Conservation (phyloP, 2,329 filamentous ascomycete genomes). For the Botrytis medusae region DNA sequence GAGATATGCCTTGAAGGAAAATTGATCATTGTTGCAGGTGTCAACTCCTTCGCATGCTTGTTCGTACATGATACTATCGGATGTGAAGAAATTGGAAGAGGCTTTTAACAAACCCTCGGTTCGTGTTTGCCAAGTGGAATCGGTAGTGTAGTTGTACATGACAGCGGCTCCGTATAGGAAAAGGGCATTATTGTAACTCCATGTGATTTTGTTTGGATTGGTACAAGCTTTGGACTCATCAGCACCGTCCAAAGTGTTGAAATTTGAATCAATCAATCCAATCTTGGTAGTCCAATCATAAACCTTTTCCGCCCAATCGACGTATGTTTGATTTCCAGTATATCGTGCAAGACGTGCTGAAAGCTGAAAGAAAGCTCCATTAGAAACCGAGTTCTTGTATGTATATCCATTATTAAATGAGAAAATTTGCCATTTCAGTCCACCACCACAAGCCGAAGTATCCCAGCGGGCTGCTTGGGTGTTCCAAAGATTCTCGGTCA, state of each 20-base stretch:
- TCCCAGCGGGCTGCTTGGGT: slow-evolving; percentile 72
- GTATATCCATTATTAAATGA: slow-evolving; percentile 72
- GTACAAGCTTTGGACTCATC: slow-evolving; percentile 52
- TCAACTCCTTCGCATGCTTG: slow-evolving; percentile 60
- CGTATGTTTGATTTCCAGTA: slow-evolving; percentile 65
- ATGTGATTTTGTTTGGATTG: slow-evolving; percentile 53
- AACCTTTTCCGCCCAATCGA: slow-evolving; percentile 65
- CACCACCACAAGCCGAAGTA: slow-evolving; percentile 63
- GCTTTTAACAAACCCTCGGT: slow-evolving; percentile 53
- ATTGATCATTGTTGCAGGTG: slow-evolving; percentile 63
- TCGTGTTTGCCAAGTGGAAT: slow-evolving; percentile 55
- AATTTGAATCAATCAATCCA: slow-evolving; percentile 54
- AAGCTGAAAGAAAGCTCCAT: slow-evolving; percentile 81
- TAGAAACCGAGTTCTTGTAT: slow-evolving; percentile 82
- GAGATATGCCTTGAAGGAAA: slow-evolving; percentile 67
- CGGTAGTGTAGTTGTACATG: slow-evolving; percentile 59
- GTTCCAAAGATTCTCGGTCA: slow-evolving; percentile 72
- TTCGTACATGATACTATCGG: slow-evolving; percentile 64
- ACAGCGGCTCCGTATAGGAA: slow-evolving; percentile 65
- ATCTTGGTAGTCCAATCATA: slow-evolving; percentile 63
- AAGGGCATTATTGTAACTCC: slow-evolving; percentile 65
- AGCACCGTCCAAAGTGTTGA: slow-evolving; percentile 55
- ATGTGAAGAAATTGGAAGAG: slow-evolving; percentile 53
- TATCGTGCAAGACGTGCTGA: slow-evolving; percentile 71
- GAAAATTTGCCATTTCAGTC: slow-evolving; percentile 81